Base-by-base conservation (phyloP, 148 eudicot genomes). In the Spergularia marina region DNA sequence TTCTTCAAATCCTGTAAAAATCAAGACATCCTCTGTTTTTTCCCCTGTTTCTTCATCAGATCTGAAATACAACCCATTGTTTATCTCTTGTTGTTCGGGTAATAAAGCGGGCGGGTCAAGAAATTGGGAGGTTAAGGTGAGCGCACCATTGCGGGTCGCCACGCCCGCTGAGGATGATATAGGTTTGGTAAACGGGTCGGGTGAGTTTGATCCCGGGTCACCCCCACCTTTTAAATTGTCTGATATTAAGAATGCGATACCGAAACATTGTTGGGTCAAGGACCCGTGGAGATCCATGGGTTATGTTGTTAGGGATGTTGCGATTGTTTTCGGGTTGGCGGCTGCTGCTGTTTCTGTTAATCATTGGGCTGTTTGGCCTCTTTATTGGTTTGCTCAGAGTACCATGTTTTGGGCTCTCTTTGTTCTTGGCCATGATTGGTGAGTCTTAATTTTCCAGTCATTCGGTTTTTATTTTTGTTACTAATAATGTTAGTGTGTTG, bases 371-470 rank as follows among this genome's bases (percentile, higher is more conserved):
- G 86, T 89, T 79, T 91, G 96, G 96, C 96, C 92, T 70, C 73
- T 91, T 60, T 91, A 91, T 78, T 89, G 92, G 96, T 67, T 85
- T 84, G 96, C 92, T 80, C 96, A 91, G 54, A 84, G 92, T 11
- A 91, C 92, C 17, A 89, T 91, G 96, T 91, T 91, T 54, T 91
- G 96, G 96, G 96, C 96, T 61, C 85, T 91, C 76, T 91, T 89
- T 87, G 96, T 91, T 84, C 96, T 91, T 83, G 96, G 96, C 13
- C 96, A 91, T 84, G 96, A 91, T 72, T 91, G 96, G 95, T 90
- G 64, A 65, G 74, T 76, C n/a, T 16, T 52, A 34, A 10, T 23
- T 13, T 23, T 67, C 9, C 5, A n/a, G 36, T 62, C 13, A 39
- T 40, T 64, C 11, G 12, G 21, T 21, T 25, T 2, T 6, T 47